phyloP scores from a whole-genome alignment of 805 yeast genomes.

The Monosporozyma solicola region DNA sequence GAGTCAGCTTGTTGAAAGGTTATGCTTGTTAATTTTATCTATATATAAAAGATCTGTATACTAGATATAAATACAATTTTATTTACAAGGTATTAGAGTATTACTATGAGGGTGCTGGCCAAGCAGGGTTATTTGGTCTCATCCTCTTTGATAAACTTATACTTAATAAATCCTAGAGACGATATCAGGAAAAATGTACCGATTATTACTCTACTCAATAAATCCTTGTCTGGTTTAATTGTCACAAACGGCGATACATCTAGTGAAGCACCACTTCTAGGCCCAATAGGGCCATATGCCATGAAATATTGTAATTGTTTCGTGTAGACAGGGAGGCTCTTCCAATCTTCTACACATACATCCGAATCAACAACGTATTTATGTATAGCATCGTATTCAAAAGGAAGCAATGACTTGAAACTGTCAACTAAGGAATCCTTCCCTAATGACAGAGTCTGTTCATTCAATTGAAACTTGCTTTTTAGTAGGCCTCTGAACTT shows the following conservation, averaged over 20 bases:
- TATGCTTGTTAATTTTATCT: neutral
- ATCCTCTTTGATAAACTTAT: neutral
- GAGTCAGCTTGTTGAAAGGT: neutral
- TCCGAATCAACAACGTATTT: slow-evolving; percentile 16
- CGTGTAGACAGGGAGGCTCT: slow-evolving; percentile 36
- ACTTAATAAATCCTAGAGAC: neutral
- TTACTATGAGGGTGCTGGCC: neutral
- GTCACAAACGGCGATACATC: neutral
- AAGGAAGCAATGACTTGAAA: slow-evolving; percentile 8
- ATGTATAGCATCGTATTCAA: slow-evolving; percentile 15
- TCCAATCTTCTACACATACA: slow-evolving; percentile 41
- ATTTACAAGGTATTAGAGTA: neutral
- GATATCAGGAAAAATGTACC: neutral
- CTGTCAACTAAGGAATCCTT: slow-evolving; percentile 4
- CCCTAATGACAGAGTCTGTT: neutral
- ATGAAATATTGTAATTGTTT: slow-evolving; percentile 53
- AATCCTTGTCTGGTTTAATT: slow-evolving; percentile 13
- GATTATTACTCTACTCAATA: neutral
- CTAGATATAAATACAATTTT: neutral
- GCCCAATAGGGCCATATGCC: slow-evolving; percentile 65
- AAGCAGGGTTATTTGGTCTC: neutral
- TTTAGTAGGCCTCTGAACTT: neutral
- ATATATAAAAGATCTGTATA: neutral
- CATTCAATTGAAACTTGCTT: neutral
- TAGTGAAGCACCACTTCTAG: slow-evolving; percentile 46